phyloP scores from a whole-genome alignment of 345 rosid genomes.

The Brassica incana region DNA sequence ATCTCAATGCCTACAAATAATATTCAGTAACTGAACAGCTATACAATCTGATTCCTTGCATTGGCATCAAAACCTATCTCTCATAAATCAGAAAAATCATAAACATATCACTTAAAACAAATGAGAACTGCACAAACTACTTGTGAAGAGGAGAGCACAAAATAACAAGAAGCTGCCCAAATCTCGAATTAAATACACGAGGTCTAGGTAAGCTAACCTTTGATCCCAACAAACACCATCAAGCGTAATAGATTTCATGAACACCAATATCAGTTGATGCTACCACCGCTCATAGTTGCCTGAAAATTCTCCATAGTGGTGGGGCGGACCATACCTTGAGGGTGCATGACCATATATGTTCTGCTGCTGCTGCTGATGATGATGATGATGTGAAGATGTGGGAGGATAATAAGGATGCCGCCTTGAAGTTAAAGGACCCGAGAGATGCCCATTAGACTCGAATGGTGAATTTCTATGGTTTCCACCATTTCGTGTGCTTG shows the following conservation, averaged over 20 bases:
- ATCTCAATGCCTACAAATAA: neutral
- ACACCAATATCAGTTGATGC: slow-evolving; percentile 5
- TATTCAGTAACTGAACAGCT: neutral
- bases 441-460: slow-evolving; percentile 17
- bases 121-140: slow-evolving; percentile 7
- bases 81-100: neutral
- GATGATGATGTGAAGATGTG: neutral
- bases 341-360: slow-evolving; percentile 11
- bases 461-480: slow-evolving; percentile 10
- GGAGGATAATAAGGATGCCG: slow-evolving; percentile 6
- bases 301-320: neutral
- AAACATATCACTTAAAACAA: neutral
- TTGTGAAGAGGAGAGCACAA: neutral
- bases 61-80: neutral
- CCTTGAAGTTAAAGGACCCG: slow-evolving; percentile 6
- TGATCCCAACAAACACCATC: slow-evolving; percentile 18
- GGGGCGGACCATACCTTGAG: slow-evolving; percentile 26
- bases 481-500: slow-evolving; percentile 1
- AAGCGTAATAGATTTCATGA: neutral
- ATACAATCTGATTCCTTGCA: neutral
- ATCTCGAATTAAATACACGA: slow-evolving; percentile 17
- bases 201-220: slow-evolving; percentile 4
- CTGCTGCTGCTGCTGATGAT: neutral
- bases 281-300: slow-evolving; percentile 14
- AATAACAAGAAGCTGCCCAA: neutral